phyloP scores from a whole-genome alignment of 306 rosid genomes.

The Cicer chorassanicum region DNA sequence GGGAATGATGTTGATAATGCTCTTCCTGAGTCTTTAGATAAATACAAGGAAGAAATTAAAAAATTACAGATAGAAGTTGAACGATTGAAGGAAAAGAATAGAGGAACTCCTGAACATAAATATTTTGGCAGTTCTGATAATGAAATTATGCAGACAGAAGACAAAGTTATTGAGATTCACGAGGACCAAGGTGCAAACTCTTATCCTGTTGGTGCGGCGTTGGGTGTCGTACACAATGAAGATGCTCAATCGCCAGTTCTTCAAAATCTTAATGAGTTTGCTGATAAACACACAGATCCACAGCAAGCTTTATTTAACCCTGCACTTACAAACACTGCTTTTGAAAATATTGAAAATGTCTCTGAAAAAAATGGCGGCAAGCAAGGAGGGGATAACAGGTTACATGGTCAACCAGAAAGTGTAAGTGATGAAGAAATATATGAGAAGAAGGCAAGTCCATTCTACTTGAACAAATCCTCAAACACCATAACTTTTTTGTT shows the following conservation, averaged over 20 bases:
- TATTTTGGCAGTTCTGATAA: constrained; percentile 50
- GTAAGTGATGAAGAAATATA: constrained; percentile 60
- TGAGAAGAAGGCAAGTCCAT: constrained; percentile 69
- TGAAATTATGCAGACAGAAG: constrained; percentile 58
- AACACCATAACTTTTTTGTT: constrained; percentile 15
- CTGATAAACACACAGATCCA: constrained; percentile 55
- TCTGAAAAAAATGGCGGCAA: constrained; percentile 51
- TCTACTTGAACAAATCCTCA: constrained; percentile 35
- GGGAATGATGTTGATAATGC: constrained; percentile 50
- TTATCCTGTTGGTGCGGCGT: constrained; percentile 46
- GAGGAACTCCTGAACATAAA: constrained; percentile 44
- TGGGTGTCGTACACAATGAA: constrained; percentile 45
- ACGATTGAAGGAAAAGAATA: constrained; percentile 56
- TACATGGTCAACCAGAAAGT: constrained; percentile 48
- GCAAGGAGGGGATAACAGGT: constrained; percentile 45
- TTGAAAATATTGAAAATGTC: constrained; percentile 52
- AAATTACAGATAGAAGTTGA: constrained; percentile 74
- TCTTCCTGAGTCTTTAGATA: constrained; percentile 57
- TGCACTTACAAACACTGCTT: constrained; percentile 44
- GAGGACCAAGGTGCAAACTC: constrained; percentile 69
- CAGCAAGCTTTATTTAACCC: constrained; percentile 44
- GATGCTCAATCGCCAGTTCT: constrained; percentile 47
- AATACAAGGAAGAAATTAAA: constrained; percentile 79
- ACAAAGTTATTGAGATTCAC: constrained; percentile 67
- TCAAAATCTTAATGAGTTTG: constrained; percentile 46